Base-by-base conservation (phyloP, 2,329 filamentous ascomycete species). In the Aspergillus puulaauensis region DNA sequence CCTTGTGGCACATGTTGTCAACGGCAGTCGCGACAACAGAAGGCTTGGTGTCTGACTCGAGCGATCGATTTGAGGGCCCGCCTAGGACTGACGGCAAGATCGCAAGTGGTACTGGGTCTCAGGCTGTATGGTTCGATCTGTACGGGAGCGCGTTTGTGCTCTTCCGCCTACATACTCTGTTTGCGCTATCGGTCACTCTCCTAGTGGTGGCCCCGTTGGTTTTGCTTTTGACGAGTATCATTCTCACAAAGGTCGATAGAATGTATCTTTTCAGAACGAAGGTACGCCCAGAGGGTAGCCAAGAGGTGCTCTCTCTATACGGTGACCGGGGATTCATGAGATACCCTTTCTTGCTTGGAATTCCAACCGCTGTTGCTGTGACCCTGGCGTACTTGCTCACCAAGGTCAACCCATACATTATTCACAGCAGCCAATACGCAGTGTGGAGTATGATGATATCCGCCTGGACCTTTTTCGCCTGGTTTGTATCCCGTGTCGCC, bases 1-100 rank as follows among this genome's bases (percentile, higher is more conserved):
- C 85, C 3, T 75, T 98, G 19, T 98, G 93, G 93, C 93, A 98
- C 73, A 98, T 99, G 95, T 81, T 99, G 39, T 96, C 91, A 39
- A 88, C 88, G 14, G 86, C 92, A 6, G 77, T 97, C 23, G 84
- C 87, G 6, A 95, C 93, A 0, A 86, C 90, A 21, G 82, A 88
- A 66, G 81, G 81, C 1, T 80, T 98, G 44, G 88, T 91, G 0
- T 83, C 85, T 14, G 85, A 91, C 64, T 86, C 83, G 1, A 87
- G 85, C 57, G 78, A 83, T 46, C 81, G 79, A 2, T 96, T 96
- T 67, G 83, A 84, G 51, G 85, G 87, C 5, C 75, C 79, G 15
- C 74, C 83, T 40, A 75, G 78, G 9, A 84, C 86, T 56, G 79
- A 80, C 51, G 84, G 82, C 54, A 86, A 87, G 66, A 83, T 89